Evolutionary conservation across 305 asterid species (phyloP), one percentile per base, ranked within the genome.

Genomic region (Plantago coronopus): DNA sequence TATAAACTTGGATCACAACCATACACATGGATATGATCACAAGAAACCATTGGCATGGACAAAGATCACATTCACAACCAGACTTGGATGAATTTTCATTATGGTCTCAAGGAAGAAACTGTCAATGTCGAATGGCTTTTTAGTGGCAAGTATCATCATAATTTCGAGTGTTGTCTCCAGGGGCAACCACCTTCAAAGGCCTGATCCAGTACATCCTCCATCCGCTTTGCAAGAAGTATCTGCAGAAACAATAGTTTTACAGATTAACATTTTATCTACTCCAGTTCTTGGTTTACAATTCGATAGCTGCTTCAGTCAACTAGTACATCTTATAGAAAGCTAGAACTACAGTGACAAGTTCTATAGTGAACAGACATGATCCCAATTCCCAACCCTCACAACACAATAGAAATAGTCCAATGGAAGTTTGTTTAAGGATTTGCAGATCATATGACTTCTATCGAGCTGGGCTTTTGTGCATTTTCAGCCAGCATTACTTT

Each of bases 131-230:
- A 55, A 47, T 55, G 56, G 18, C 59, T 15, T 10, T 57, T 15
- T 9, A 48, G 17, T 18, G 18, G 54, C 5, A 2, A 53, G 21
- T 61, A 15, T 2, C 21, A 60, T 89, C 90, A 93, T 71, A 89
- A 71, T 72, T 81, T 93, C 0, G 99, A 83, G 57, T 71, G 83
- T 43, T 70, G 73, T 78, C 79, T 79, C 96, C 88, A 82, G n/a
- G 99, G 99, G 71, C 90, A 89, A 42, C 99, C 99, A 34, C 96
- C 97, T 73, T 89, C 97, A 58, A 93, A 93, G 16, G 99, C 99
- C 11, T 89, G 97, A 23, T 89, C 97, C 67, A 93, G 69, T 68
- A 93, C 99, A 57, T 93, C 99, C 85, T 93, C 99, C 95, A 93
- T 78, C 69, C 93, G 78, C 77, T 81, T 89, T 29, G 97, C 99